Base-by-base conservation (phyloP, 352 stramenopile species). In the Phytopythium ostracodes region DNA sequence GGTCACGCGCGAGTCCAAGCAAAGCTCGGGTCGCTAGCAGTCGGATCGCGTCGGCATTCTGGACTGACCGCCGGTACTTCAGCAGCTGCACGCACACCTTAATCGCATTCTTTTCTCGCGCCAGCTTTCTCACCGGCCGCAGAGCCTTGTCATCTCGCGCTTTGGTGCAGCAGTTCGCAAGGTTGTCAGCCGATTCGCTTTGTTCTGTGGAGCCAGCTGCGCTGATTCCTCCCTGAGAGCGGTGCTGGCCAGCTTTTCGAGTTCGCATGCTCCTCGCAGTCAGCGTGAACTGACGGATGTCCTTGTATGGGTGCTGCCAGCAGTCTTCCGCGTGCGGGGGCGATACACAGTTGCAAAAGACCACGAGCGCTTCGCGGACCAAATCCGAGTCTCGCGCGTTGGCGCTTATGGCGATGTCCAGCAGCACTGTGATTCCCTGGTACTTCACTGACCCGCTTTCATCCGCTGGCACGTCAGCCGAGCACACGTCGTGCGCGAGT, bases 51-150 rank as follows among this genome's bases (percentile, higher is more conserved):
- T 97, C 89, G 17, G 89, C 87, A 42, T 93, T 89, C 57, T 95
- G 84, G 11, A 94, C 84, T 0, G 87, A 96, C 10, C 88, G 72
- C 58, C 93, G 91, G 72, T 97, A 97, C 4, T 86, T 76, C 40
- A 97, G 75, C 44, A 97, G 67, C 56, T 92, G 88, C 0, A 96
- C 72, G 31, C 89, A 95, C 9, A 97, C 87, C 67, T 95, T 92
- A 61, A 95, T 92, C 0, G 86, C 84, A 61, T 93, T 95, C 35
- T 82, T 83, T 53, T 92, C 86, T 53, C 86, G 67, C 2, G 86
- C 86, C 11, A 93, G 56, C 42, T 87, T 90, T 14, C 85, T 77
- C 31, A 95, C 85, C 2, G 84, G 80, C 33, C 84, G 72, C 18
- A 92, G 55, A 24, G 77, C 71, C 38, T 81, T 89, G 67, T 92